Percentiles rank a stretch among this genome's conserved stretches.
phyloP scores from a whole-genome alignment of 805 yeast genomes.

The Schwanniomyces pseudopolymorphus region DNA sequence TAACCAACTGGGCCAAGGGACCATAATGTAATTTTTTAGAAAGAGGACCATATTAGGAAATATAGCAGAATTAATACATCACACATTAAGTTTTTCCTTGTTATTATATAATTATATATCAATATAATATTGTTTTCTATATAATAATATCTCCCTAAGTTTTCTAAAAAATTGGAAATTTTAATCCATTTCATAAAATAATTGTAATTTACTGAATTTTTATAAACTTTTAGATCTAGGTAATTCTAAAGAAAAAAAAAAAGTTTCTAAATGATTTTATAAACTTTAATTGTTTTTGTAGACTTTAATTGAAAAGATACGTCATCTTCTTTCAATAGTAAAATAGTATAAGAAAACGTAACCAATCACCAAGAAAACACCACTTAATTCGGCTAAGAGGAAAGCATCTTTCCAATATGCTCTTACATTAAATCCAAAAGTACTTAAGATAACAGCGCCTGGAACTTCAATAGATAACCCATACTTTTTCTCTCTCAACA shows the following conservation, averaged over 20 bases:
- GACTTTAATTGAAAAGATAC: too few species aligned
- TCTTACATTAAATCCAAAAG: slow-evolving; percentile 88
- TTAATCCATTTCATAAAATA: background rate
- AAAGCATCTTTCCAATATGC: slow-evolving; percentile 69
- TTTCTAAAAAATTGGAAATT: too few species aligned
- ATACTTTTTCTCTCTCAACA: slow-evolving; percentile 82
- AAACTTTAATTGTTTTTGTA: background rate
- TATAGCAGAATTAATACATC: too few species aligned
- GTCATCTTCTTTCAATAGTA: slow-evolving; percentile 71
- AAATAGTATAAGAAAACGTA: slow-evolving; percentile 70
- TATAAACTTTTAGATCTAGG: background rate
- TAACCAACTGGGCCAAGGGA: slow-evolving; percentile 57
- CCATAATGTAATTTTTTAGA: too few species aligned
- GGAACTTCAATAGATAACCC: slow-evolving; percentile 96
- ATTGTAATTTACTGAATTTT: background rate
- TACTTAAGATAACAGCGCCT: slow-evolving; percentile 93
- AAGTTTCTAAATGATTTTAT: background rate
- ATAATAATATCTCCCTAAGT: too few species aligned
- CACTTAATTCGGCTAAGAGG: slow-evolving; percentile 57
- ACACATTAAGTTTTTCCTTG: too few species aligned
- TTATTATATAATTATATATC: too few species aligned
- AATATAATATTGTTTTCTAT: too few species aligned
- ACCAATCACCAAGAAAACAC: slow-evolving; percentile 63
- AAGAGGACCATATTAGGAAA: slow-evolving; percentile 37
- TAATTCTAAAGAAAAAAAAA: background rate